Conservation (phyloP, 1,284 basidiomycete genomes). For the Lentinus polychrous region DNA sequence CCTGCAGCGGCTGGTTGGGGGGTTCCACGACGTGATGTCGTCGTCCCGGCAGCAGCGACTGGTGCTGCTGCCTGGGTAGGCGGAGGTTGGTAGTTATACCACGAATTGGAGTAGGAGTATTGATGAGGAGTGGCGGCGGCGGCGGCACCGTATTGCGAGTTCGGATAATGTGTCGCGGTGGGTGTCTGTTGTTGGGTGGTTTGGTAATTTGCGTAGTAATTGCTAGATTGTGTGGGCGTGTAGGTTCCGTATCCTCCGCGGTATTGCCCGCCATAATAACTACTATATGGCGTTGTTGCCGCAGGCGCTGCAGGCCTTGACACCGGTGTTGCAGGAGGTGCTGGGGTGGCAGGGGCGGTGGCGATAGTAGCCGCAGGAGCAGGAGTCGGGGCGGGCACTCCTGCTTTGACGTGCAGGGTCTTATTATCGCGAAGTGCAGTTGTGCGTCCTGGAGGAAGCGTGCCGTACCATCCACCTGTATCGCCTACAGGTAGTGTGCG, state of each 20-base stretch:
- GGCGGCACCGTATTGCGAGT: conserved; percentile 17
- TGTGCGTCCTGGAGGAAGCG: conserved; percentile 49
- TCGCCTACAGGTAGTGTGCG: conserved; percentile 55
- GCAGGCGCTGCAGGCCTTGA: conserved; percentile 14
- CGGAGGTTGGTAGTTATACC: conserved; percentile 26
- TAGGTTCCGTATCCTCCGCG: conserved; percentile 25
- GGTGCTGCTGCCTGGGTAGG: conserved; percentile 11
- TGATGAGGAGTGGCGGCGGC: conserved; percentile 17
- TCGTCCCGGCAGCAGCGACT: conserved; percentile 14
- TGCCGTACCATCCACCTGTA: conserved; percentile 67
- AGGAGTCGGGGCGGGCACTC: conserved; percentile 28
- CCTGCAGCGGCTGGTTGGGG: conserved; percentile 41
- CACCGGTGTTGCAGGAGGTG: conserved; percentile 2
- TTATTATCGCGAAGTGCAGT: conserved; percentile 66
- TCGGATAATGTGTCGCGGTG: conserved; percentile 20
- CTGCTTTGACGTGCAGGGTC: conserved; percentile 55
- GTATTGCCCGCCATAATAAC: conserved; percentile 18
- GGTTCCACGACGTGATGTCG: conserved; percentile 40
- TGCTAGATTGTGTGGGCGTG: conserved; percentile 18
- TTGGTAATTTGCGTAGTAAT: conserved; percentile 21
- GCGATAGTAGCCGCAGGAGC: conserved; percentile 19
- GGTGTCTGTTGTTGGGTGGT: conserved; percentile 5
- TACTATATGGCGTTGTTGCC: conserved; percentile 17
- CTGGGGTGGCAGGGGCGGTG: conserved; percentile 9
- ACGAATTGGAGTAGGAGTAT: conserved; percentile 28